Evolutionary conservation across 179 eudicot genomes (phyloP).

Genomic region (Spinacia oleracea): DNA sequence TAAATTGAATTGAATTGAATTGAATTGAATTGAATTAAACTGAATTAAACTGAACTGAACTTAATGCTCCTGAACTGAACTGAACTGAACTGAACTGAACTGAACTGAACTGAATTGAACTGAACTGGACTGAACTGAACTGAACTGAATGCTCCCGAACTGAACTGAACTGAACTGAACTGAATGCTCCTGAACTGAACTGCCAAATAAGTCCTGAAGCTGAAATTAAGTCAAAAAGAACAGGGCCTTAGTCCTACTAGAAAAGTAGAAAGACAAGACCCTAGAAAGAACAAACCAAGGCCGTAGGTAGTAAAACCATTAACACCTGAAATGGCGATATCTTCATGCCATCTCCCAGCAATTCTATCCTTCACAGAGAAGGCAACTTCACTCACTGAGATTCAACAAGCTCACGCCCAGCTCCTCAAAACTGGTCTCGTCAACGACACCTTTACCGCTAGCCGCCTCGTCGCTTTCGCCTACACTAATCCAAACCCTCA

Average conservation of each 20-base stretch:
- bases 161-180: too few relatives aligned
- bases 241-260: background rate
- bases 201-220: too few relatives aligned
- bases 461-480: constrained; percentile 37
- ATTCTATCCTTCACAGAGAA: constrained; percentile 31
- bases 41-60: too few relatives aligned
- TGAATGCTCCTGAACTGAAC: too few relatives aligned
- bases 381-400: constrained; percentile 32
- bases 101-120: too few relatives aligned
- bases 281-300: background rate
- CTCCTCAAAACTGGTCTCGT: constrained; percentile 46
- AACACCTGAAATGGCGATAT: background rate
- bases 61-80: too few relatives aligned
- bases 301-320: background rate
- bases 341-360: constrained; percentile 21
- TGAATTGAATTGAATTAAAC: too few relatives aligned
- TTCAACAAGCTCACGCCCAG: constrained; percentile 46
- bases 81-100: too few relatives aligned
- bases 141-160: too few relatives aligned
- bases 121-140: too few relatives aligned
- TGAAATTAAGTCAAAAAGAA: too few relatives aligned
- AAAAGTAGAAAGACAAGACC: background rate
- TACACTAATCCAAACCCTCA: constrained; percentile 20
- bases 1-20: too few relatives aligned
- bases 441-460: constrained; percentile 29